Base-by-base conservation (phyloP, 1,284 basidiomycete species). In the Clitocybe nebularis region DNA sequence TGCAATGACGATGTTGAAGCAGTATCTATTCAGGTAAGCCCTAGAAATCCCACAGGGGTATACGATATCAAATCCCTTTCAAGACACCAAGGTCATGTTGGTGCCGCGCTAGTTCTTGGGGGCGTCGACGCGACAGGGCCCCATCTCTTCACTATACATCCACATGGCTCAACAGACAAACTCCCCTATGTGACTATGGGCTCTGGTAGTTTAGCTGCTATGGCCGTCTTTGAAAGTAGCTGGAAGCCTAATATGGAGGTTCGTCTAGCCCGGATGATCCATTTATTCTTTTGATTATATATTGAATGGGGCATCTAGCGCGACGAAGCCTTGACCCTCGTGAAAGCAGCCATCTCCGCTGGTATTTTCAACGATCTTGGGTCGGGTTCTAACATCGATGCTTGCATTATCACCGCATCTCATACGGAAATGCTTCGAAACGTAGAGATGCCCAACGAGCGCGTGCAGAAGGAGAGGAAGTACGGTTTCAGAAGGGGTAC, bases 301-400 rank as follows among this genome's bases (percentile, higher is more conserved):
- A 51, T 25, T 28, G 6, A 36, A 38, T 33, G 14, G 33, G 14
- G 9, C 37, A 13, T 36, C 11, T 63, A 94, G 88, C 79, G 89
- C 37, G 74, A 81, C 43, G 86, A 89, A 35, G 95, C 94, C 1
- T 79, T 98, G 44, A 71, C 74, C 14, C 75, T 99, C 8, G 94
- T 98, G 14, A 82, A 85, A 32, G 76, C 81, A 33, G 94, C 96
- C 21, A 86, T 99, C 58, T 84, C 86, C 35, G 88, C 92, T 1
- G 96, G 96, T 78, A 95, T 99, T 62, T 99, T 97, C 77, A 99
- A 99, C 72, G 96, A 99, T 72, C 77, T 99, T 29, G 96, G 96
- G 6, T 97, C 93, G 0, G 96, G 96, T 39, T 93, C 89, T 14
- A 99, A 99, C 62, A 84, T 99, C 55, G 96, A 99, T 63, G 94